Percentiles rank a stretch among this genome's conserved stretches.
Evolutionary conservation across 176 grass and related monocot genomes (phyloP).

Genomic region (Alloteropsis semialata): DNA sequence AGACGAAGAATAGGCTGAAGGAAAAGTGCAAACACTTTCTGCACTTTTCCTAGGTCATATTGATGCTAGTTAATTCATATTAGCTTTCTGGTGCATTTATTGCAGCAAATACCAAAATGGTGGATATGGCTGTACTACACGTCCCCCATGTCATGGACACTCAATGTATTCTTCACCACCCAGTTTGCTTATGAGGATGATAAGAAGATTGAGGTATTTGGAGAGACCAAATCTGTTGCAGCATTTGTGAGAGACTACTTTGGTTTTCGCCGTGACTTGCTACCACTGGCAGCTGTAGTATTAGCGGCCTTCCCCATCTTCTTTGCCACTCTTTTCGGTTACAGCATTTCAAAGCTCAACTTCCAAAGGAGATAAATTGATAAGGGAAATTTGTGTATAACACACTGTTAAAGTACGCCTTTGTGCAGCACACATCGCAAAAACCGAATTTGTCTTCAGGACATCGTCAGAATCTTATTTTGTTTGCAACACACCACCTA

Average conservation of each 20-base stretch:
- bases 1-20: background rate
- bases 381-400: no score
- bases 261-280: constrained; percentile 45
- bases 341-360: constrained; percentile 63
- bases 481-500: no score
- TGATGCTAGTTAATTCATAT: background rate
- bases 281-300: constrained; percentile 45
- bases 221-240: constrained; percentile 47
- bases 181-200: constrained; percentile 55
- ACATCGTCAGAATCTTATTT: no score
- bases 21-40: no score
- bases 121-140: constrained; percentile 83
- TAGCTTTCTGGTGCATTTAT: background rate
- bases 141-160: constrained; percentile 52
- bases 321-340: constrained; percentile 57
- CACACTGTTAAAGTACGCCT: no score
- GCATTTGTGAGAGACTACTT: constrained; percentile 65
- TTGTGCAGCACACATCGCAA: no score
- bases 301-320: constrained; percentile 45
- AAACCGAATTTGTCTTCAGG: no score
- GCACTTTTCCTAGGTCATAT: background rate
- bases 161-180: constrained; percentile 65
- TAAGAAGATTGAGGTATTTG: constrained; percentile 34
- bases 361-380: constrained; percentile 61
- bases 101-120: constrained; percentile 88